Percentiles rank a stretch among this genome's conserved stretches.
These are phyloP conservation scores for Penicillium occitanis DNA, from an alignment of 2,329 filamentous ascomycete genomes.

Conservation along the genomic window DNA sequence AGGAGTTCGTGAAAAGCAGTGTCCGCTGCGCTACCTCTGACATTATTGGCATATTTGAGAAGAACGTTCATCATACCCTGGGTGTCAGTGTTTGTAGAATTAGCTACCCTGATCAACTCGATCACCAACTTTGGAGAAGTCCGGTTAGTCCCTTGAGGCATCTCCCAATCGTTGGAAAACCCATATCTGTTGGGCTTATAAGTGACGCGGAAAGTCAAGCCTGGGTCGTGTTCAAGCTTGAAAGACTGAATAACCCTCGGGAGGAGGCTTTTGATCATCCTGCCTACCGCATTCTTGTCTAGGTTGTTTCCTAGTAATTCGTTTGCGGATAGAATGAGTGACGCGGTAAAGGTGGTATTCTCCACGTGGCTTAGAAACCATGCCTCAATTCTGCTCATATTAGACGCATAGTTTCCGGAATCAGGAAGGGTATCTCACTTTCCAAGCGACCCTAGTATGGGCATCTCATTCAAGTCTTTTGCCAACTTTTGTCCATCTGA, in stretches of 20 bases:
- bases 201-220: not conserved
- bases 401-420: not conserved
- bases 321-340: slow-evolving; percentile 2
- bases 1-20: not conserved
- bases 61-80: not conserved
- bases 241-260: slow-evolving; percentile 2
- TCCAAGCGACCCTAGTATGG: not conserved
- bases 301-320: not conserved
- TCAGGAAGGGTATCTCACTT: not conserved
- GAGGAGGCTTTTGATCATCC: not conserved
- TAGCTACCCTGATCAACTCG: not conserved
- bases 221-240: not conserved
- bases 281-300: not conserved
- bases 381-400: not conserved
- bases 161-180: not conserved
- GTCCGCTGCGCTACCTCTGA: not conserved
- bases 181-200: not conserved
- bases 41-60: not conserved
- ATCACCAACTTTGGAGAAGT: not conserved
- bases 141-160: not conserved
- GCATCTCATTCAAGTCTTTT: not conserved
- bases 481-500: slow-evolving; percentile 3
- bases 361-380: not conserved
- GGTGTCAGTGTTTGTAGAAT: not conserved
- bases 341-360: slow-evolving; percentile 11